A percentile compares a stretch with the other conserved stretches of the same genome.
Conservation (phyloP, 1,284 basidiomycete genomes). For the Phellinidium pouzarii region DNA sequence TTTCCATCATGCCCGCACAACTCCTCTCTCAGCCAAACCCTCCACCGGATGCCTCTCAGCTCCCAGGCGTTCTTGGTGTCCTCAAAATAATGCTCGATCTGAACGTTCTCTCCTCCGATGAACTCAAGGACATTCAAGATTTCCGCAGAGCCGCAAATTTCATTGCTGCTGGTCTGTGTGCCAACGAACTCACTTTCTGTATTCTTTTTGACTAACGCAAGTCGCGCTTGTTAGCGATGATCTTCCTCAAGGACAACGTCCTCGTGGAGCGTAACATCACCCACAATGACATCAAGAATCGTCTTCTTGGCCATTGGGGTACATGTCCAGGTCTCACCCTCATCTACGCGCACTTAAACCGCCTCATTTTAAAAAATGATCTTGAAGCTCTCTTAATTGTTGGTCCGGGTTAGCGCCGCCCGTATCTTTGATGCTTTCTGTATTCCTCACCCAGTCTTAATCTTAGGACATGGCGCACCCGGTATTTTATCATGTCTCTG, state of each 20-base stretch:
- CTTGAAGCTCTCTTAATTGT: conserved; percentile 65
- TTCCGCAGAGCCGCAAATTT: conserved; percentile 60
- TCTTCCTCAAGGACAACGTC: conserved; percentile 74
- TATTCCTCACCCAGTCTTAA: background rate
- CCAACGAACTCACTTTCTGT: background rate
- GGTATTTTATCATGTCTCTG: conserved; percentile 75
- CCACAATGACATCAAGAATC: conserved; percentile 66
- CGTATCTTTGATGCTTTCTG: conserved; percentile 11
- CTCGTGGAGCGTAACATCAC: conserved; percentile 55
- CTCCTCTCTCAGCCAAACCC: conserved; percentile 51
- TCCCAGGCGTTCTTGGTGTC: conserved; percentile 45
- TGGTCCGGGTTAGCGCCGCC: conserved; percentile 44
- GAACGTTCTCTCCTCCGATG: conserved; percentile 39
- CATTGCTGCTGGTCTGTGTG: conserved; percentile 49
- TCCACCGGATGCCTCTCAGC: conserved; percentile 51
- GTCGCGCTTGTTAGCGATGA: conserved; percentile 49
- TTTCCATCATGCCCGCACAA: conserved; percentile 48
- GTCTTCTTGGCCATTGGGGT: conserved; percentile 75
- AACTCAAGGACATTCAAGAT: conserved; percentile 42
- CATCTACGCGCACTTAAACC: conserved; percentile 76
- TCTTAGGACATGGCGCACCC: conserved; percentile 70
- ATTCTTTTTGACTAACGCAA: conserved; percentile 7
- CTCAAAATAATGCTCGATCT: conserved; percentile 38
- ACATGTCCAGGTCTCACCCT: conserved; percentile 74
- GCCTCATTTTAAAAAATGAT: conserved; percentile 58